phyloP scores from a whole-genome alignment of 1,284 basidiomycete genomes.

The Marasmius fiardii region DNA sequence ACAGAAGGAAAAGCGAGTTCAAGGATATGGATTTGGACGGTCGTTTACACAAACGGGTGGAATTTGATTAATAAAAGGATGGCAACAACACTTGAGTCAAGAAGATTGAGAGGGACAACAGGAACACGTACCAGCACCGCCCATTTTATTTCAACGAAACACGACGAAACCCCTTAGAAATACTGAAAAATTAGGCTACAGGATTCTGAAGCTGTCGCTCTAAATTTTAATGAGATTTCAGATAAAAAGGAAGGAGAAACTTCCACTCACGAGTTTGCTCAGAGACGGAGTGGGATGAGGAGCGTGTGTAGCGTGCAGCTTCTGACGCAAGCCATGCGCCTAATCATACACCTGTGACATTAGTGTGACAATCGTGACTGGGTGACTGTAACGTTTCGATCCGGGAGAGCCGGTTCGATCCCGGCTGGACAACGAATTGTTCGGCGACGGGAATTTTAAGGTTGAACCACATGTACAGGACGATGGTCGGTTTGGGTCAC shows the following conservation, averaged over 20 bases:
- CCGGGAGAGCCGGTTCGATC: too few relatives aligned
- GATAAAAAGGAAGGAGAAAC: neutral
- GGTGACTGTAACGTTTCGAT: too few relatives aligned
- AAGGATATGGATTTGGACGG: constrained; percentile 47
- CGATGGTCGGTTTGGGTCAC: too few relatives aligned
- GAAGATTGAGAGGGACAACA: neutral
- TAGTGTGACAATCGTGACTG: too few relatives aligned
- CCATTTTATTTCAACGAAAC: constrained; percentile 11
- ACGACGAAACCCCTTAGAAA: neutral
- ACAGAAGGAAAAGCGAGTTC: constrained; percentile 18
- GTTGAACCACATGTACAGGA: too few relatives aligned
- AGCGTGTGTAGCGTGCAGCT: neutral
- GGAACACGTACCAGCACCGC: constrained; percentile 18
- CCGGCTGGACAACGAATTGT: too few relatives aligned
- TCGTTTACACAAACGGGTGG: constrained; percentile 16
- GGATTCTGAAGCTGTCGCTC: neutral
- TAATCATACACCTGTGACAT: too few relatives aligned
- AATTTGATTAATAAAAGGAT: neutral
- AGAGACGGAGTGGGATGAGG: neutral
- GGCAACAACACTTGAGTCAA: neutral
- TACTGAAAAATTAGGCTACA: neutral
- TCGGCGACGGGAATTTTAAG: too few relatives aligned
- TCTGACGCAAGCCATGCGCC: constrained; percentile 22
- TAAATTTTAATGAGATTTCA: neutral
- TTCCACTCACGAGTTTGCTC: neutral